Percentiles rank a stretch among this genome's conserved stretches.
phyloP scores from a whole-genome alignment of 1,284 basidiomycete genomes.

The Trichosporon sp. region DNA sequence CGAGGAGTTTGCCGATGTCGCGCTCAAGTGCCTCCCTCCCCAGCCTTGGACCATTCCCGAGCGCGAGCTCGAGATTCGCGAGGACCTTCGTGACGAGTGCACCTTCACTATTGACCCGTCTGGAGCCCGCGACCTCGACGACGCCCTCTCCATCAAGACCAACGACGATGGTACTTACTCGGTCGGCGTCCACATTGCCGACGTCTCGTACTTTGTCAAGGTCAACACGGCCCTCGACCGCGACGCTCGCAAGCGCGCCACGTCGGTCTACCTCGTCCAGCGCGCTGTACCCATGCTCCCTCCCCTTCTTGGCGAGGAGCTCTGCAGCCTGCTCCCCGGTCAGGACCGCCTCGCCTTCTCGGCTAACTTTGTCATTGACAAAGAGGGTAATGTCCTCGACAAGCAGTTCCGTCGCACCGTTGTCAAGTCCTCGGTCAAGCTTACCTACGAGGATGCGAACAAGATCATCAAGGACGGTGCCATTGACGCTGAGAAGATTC shows the following conservation, averaged over 20 bases:
- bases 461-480: constrained; percentile 74
- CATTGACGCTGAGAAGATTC: constrained; percentile 62
- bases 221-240: constrained; percentile 94
- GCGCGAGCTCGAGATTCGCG: constrained; percentile 80
- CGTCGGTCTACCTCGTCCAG: constrained; percentile 94
- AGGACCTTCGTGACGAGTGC: constrained; percentile 80
- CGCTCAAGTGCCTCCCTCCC: constrained; percentile 93
- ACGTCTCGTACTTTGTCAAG: constrained; percentile 95
- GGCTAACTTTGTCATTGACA: constrained; percentile 80
- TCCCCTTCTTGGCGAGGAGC: constrained; percentile 81
- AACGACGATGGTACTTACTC: constrained; percentile 90
- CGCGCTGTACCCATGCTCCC: constrained; percentile 96
- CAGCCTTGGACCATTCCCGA: constrained; percentile 84
- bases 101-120: constrained; percentile 93
- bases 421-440: constrained; percentile 76
- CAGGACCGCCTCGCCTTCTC: constrained; percentile 89
- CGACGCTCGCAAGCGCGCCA: constrained; percentile 95
- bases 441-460: constrained; percentile 81
- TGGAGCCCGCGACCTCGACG: constrained; percentile 88
- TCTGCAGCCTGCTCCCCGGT: constrained; percentile 86
- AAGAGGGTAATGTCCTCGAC: constrained; percentile 77
- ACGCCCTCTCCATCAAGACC: constrained; percentile 83
- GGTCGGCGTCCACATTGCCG: constrained; percentile 91
- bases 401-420: constrained; percentile 93
- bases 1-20: constrained; percentile 88